phyloP scores from a whole-genome alignment of 345 rosid genomes.

The Syzygium aromaticum region DNA sequence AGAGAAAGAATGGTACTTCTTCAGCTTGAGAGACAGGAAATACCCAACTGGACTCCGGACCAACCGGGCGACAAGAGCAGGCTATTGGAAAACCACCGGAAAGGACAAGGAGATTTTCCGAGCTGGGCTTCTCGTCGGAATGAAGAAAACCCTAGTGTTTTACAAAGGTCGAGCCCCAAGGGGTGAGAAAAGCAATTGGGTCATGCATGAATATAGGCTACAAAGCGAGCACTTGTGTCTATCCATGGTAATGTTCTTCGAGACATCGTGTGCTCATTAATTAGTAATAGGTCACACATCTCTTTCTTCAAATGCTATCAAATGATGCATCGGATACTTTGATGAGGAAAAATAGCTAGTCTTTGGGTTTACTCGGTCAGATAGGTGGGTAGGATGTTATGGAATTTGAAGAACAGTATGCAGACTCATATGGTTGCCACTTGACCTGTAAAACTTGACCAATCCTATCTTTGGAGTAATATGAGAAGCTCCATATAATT shows the following conservation, averaged over 20 bases:
- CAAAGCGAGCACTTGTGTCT: neutral
- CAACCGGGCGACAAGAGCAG: constrained; percentile 5
- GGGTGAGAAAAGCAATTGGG: constrained; percentile 2
- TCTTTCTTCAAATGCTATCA: neutral
- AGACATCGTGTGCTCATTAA: neutral
- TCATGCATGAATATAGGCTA: constrained; percentile 5
- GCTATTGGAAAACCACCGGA: constrained; percentile 7
- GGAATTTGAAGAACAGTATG: neutral
- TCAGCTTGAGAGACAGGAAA: constrained; percentile 3
- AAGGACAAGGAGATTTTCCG: constrained; percentile 3
- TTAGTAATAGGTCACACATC: neutral
- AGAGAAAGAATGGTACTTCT: constrained; percentile 8
- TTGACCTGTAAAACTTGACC: neutral
- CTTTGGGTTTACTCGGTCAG: neutral
- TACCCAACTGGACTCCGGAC: constrained; percentile 4
- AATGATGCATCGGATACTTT: neutral
- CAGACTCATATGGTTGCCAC: neutral
- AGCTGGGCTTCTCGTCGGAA: neutral
- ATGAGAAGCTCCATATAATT: neutral
- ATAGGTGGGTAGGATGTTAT: neutral
- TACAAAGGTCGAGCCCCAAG: constrained; percentile 1
- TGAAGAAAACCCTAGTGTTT: constrained; percentile 7
- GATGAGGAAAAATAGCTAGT: neutral
- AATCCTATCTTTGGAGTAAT: neutral
- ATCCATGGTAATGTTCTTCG: neutral